Conservation (phyloP, 768 basidiomycete genomes). For the Sistotremastrum suecicum region DNA sequence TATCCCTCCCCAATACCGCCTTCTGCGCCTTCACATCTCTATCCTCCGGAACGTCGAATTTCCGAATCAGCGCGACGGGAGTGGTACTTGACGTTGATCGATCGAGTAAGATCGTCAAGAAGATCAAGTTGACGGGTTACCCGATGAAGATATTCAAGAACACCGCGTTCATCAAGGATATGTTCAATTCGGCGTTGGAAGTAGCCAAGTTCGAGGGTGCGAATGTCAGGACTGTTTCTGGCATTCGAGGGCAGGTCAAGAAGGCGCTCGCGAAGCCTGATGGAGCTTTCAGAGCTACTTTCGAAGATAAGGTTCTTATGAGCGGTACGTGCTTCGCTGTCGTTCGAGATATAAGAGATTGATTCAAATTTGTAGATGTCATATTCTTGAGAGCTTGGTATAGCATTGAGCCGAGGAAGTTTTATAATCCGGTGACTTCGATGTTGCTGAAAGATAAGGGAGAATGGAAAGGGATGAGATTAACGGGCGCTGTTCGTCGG, state of each 20-base stretch:
- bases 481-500: slow-evolving; percentile 86
- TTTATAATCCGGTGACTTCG: slow-evolving; percentile 93
- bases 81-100: slow-evolving; percentile 90
- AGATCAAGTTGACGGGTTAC: slow-evolving; percentile 88
- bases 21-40: slow-evolving; percentile 96
- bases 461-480: slow-evolving; percentile 88
- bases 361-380: slow-evolving; percentile 42
- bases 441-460: slow-evolving; percentile 71
- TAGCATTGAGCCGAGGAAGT: slow-evolving; percentile 85
- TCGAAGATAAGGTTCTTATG: slow-evolving; percentile 95
- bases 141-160: slow-evolving; percentile 99
- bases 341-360: background rate
- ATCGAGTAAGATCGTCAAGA: slow-evolving; percentile 93
- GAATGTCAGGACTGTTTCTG: slow-evolving; percentile 89
- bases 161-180: slow-evolving; percentile 94
- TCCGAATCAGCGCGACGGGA: slow-evolving; percentile 86
- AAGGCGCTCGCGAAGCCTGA: slow-evolving; percentile 92
- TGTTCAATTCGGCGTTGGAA: slow-evolving; percentile 89
- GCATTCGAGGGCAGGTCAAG: slow-evolving; percentile 93
- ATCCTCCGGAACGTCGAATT: slow-evolving; percentile 47
- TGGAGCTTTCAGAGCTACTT: slow-evolving; percentile 90
- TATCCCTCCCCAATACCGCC: slow-evolving; percentile 83
- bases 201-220: slow-evolving; percentile 99
- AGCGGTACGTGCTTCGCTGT: slow-evolving; percentile 48
- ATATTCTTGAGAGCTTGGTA: slow-evolving; percentile 96